phyloP scores from a whole-genome alignment of 352 stramenopile genomes.

The Phytopythium ostracodes region DNA sequence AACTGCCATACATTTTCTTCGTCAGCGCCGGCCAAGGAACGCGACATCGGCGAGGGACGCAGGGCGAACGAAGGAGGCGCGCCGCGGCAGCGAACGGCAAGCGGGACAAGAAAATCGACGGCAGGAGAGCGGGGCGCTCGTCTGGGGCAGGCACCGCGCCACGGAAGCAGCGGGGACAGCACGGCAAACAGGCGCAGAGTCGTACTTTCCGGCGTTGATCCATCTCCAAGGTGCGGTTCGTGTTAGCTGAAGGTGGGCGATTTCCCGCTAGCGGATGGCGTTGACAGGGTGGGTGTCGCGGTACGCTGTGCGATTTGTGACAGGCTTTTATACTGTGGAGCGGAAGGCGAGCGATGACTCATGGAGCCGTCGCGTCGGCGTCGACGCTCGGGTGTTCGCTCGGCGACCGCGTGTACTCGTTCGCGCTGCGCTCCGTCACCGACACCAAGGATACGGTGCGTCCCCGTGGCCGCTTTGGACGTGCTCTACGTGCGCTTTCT shows the following conservation, averaged over 20 bases:
- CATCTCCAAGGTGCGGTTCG: not conserved
- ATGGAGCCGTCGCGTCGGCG: constrained; percentile 17
- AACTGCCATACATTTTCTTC: constrained; percentile 14
- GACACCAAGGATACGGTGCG: constrained; percentile 74
- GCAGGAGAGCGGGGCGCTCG: not conserved
- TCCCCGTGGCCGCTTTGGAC: not conserved
- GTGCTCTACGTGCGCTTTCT: not conserved
- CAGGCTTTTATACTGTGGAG: not conserved
- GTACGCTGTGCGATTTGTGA: not conserved
- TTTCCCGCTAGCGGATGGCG: too few species aligned
- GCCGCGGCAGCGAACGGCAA: not conserved
- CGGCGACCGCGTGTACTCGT: constrained; percentile 41
- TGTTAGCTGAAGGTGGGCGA: too few species aligned
- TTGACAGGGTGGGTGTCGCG: not conserved
- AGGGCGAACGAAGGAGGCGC: too few species aligned
- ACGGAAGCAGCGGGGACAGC: not conserved
- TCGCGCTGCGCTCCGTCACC: constrained; percentile 52
- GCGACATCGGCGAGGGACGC: not conserved
- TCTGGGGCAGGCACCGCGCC: not conserved
- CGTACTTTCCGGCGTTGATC: not conserved
- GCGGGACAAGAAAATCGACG: too few species aligned
- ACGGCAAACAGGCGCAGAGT: not conserved
- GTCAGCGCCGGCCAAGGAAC: not conserved
- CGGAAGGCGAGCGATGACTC: constrained; percentile 22
- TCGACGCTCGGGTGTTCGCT: constrained; percentile 25